Evolutionary conservation across 225 moss, liverwort and hornwort species (phyloP), one percentile per base, ranked within the genome.

Genomic region (Bryoerythrophyllum caledonicum): DNA sequence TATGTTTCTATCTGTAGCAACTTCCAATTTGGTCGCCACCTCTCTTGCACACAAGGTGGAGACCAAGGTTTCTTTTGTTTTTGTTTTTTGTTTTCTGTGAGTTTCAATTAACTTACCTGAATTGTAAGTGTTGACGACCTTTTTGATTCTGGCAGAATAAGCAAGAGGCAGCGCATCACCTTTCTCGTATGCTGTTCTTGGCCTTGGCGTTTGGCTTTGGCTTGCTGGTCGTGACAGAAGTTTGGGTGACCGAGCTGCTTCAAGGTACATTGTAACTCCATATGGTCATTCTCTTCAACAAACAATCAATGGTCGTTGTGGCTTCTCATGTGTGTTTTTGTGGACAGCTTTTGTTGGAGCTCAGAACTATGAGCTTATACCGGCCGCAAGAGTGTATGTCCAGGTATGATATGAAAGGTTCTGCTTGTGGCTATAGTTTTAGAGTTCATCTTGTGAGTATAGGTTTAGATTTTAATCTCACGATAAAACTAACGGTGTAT

Each of bases 1-100:
- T 55, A 95, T 95, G 95, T 95, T 95, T 68, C 88, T 95, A 4
- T 90, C 95, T 53, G 85, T 95, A 2, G 88, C 95, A 43, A 95
- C 95, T 14, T 95, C 93, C 58, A 93, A 95, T 78, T 78, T 95
- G 79, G 87, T 95, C 72, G 95, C 95, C 78, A 95, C 93, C 41
- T 78, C 95, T 28, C 82, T 95, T 80, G 95, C 95, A 40, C 90
- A 91, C 14, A 93, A 93, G 95, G 90, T 90, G 62, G 12, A n/a
- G n/a, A n/a, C n/a, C n/a, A n/a, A n/a, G n/a, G n/a, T n/a, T n/a
- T n/a, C n/a, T n/a, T n/a, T n/a, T 28, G 12, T 3, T 12, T 1
- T 19, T 55, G 23, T 49, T 13, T 14, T 63, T 23, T 37, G 2
- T 52, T 32, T 24, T 37, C 21, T 27, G 10, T 10, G 71, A 69